A percentile compares a stretch with the other conserved stretches of the same genome.
Evolutionary conservation across 306 rosid species (phyloP).

Genomic region (Heteromeles arbutifolia): DNA sequence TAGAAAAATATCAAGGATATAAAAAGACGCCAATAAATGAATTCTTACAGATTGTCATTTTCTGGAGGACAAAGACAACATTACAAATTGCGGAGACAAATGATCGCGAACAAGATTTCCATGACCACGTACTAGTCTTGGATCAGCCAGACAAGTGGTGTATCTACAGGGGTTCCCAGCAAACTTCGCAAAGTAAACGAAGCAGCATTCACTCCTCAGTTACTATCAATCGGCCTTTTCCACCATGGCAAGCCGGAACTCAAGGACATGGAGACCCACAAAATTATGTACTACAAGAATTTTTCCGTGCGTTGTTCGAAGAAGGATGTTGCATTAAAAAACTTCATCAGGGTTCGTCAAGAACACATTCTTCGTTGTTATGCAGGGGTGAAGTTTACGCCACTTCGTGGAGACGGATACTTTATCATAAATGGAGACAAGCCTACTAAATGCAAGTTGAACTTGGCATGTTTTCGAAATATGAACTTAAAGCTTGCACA

Average conservation of each 20-base stretch:
- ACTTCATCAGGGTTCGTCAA: background rate
- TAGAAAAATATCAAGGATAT: too few relatives aligned
- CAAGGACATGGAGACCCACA: constrained; percentile 24
- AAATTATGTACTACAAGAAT: constrained; percentile 13
- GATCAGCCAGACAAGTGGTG: background rate
- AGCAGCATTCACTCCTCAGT: constrained; percentile 41
- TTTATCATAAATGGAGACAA: background rate
- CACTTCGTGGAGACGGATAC: background rate
- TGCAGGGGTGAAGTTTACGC: background rate
- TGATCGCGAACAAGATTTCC: too few relatives aligned
- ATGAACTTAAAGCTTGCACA: constrained; percentile 11
- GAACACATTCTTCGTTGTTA: background rate
- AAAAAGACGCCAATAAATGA: too few relatives aligned
- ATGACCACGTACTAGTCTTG: too few relatives aligned
- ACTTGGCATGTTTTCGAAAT: background rate
- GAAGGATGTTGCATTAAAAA: background rate
- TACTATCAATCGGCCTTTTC: constrained; percentile 48
- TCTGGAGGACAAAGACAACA: too few relatives aligned
- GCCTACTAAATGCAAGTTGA: background rate
- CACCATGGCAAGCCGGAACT: constrained; percentile 3
- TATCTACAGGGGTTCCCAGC: constrained; percentile 37
- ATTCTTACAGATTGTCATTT: too few relatives aligned
- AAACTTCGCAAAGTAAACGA: constrained; percentile 28
- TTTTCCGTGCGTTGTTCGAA: constrained; percentile 11
- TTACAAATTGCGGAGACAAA: too few relatives aligned